Conservation (phyloP, 495 filamentous ascomycete genomes). For the Talaromyces ruber region DNA sequence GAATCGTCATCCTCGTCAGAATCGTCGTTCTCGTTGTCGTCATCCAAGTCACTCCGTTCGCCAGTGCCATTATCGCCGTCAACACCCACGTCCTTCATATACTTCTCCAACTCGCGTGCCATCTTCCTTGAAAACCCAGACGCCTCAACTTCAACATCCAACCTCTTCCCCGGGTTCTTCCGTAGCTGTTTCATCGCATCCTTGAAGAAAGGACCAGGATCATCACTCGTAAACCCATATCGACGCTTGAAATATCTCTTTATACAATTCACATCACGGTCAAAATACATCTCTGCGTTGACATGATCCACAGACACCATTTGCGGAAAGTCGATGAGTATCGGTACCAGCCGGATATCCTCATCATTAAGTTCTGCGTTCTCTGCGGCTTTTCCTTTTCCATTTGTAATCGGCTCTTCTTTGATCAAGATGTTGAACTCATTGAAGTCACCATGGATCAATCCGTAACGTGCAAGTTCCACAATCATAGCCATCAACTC, state of each 20-base stretch:
- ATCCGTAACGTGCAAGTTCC: slow-evolving; percentile 70
- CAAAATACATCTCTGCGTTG: slow-evolving; percentile 93
- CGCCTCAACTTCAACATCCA: slow-evolving; percentile 86
- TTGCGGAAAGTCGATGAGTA: slow-evolving; percentile 96
- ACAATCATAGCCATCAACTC: slow-evolving; percentile 84
- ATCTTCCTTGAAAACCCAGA: slow-evolving; percentile 95
- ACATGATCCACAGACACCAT: slow-evolving; percentile 92
- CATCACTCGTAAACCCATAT: slow-evolving; percentile 78
- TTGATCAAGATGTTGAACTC: slow-evolving; percentile 97
- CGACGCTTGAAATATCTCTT: slow-evolving; percentile 85
- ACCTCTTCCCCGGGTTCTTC: slow-evolving; percentile 52
- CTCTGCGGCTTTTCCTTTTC: slow-evolving; percentile 24
- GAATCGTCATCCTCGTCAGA: slow-evolving; percentile 21
- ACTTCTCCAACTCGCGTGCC: slow-evolving; percentile 82
- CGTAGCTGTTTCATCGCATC: slow-evolving; percentile 72
- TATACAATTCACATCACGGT: slow-evolving; percentile 88
- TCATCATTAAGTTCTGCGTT: slow-evolving; percentile 22
- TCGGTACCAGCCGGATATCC: slow-evolving; percentile 42
- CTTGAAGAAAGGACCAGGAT: slow-evolving; percentile 73
- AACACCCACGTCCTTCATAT: slow-evolving; percentile 67
- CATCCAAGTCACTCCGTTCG: slow-evolving; percentile 19
- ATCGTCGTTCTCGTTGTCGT: slow-evolving; percentile 31
- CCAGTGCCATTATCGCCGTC: slow-evolving; percentile 44
- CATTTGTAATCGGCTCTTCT: slow-evolving; percentile 46
- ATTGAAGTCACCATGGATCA: slow-evolving; percentile 99